These are phyloP conservation scores for Choricystis sp. DNA, from an alignment of 139 green algal genomes.

Conservation along the genomic window DNA sequence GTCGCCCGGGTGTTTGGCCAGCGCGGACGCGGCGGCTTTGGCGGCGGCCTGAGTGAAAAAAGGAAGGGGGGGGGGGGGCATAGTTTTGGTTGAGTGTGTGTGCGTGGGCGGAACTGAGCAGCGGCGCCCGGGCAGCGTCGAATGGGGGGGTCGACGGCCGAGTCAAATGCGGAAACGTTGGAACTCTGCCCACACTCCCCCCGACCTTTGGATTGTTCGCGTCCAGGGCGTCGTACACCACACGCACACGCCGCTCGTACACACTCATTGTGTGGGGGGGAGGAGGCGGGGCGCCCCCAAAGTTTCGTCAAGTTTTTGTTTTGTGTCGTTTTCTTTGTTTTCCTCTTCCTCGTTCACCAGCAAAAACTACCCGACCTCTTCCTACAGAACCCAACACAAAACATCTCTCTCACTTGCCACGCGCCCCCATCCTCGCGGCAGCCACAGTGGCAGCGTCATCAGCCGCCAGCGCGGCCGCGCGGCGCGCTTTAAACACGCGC, in stretches of 20 bases:
- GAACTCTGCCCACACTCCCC: too few species aligned
- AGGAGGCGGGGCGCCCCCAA: too few species aligned
- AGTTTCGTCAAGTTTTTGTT: too few species aligned
- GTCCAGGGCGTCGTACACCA: not conserved
- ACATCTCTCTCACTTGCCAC: not conserved
- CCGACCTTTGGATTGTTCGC: not conserved
- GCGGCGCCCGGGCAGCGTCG: too few species aligned
- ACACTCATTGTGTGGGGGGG: too few species aligned
- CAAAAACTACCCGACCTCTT: too few species aligned
- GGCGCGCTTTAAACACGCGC: conserved; percentile 8
- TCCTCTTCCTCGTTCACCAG: not conserved
- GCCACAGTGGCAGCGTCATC: not conserved
- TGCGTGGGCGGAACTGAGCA: too few species aligned
- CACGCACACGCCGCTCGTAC: not conserved
- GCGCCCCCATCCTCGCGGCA: not conserved
- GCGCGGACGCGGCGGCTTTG: not conserved
- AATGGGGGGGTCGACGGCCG: too few species aligned
- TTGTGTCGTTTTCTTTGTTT: not conserved
- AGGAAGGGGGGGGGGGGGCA: not conserved
- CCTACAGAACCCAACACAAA: too few species aligned
- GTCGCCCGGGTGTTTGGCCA: not conserved
- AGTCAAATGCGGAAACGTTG: too few species aligned
- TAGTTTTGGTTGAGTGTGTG: too few species aligned
- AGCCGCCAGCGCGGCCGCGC: not conserved
- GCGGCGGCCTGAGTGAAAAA: not conserved